A percentile compares a stretch with the other conserved stretches of the same genome.
These are phyloP conservation scores for Pittosporum tobira DNA, from an alignment of 129 eudicot genomes.

Conservation along the genomic window DNA sequence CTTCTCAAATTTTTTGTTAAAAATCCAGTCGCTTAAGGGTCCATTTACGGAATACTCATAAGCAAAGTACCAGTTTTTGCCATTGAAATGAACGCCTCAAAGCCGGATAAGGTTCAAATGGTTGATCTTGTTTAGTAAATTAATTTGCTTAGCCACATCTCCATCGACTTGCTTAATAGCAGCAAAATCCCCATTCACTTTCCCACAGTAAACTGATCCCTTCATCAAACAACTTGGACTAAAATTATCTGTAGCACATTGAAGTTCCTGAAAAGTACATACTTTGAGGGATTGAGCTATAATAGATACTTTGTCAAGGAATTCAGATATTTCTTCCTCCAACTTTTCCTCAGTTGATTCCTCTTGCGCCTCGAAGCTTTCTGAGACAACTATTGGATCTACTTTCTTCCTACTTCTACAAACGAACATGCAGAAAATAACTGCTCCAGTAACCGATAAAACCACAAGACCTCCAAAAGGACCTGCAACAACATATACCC, in stretches of 20 bases:
- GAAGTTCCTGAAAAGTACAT: conserved; percentile 52
- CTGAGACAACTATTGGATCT: conserved; percentile 34
- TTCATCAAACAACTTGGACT: conserved; percentile 52
- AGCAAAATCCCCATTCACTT: conserved; percentile 57
- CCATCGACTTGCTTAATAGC: conserved; percentile 84
- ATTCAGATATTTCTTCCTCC: conserved; percentile 33
- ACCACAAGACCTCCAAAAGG: conserved; percentile 46
- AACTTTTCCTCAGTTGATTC: conserved; percentile 35
- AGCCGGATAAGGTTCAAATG: conserved; percentile 74
- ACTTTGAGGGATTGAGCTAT: conserved; percentile 77
- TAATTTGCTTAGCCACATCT: conserved; percentile 72
- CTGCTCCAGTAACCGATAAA: conserved; percentile 20
- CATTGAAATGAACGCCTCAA: conserved; percentile 60
- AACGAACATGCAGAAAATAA: conserved; percentile 35
- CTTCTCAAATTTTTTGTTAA: conserved; percentile 16
- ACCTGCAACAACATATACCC: conserved; percentile 52
- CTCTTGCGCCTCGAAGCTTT: conserved; percentile 52
- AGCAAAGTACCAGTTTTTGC: conserved; percentile 79
- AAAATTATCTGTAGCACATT: conserved; percentile 63
- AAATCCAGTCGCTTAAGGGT: conserved; percentile 63
- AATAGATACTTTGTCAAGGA: conserved; percentile 49
- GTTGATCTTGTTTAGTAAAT: conserved; percentile 52
- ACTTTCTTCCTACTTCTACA: conserved; percentile 20
- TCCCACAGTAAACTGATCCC: conserved; percentile 81
- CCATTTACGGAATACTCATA: conserved; percentile 85